Evolutionary conservation across 495 filamentous ascomycete species (phyloP).

Genomic region (Penicillium manginii): DNA sequence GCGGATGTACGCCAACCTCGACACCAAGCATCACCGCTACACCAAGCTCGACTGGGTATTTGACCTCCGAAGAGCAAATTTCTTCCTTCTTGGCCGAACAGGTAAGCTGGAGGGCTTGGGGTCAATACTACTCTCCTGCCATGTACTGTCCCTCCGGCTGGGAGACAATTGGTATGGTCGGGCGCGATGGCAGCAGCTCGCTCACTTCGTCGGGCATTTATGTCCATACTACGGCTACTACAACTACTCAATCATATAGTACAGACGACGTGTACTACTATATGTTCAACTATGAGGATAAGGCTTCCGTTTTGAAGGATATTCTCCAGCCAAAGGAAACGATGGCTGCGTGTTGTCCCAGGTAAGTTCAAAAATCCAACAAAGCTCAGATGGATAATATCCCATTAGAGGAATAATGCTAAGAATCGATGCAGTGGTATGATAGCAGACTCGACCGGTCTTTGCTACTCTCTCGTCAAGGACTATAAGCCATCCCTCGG

Average conservation of each 20-base stretch:
- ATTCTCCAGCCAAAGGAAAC: neutral
- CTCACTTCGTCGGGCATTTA: constrained; percentile 8
- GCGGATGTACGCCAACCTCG: too few relatives aligned
- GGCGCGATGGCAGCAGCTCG: constrained; percentile 3
- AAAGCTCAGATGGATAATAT: neutral
- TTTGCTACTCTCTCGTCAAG: neutral
- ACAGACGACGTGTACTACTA: neutral
- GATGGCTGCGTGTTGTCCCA: neutral
- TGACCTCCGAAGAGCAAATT: neutral
- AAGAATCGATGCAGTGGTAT: neutral
- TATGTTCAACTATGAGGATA: neutral
- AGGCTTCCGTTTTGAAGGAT: neutral
- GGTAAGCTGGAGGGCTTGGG: neutral
- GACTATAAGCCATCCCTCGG: neutral
- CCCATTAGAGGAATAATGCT: too few relatives aligned
- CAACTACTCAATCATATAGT: neutral
- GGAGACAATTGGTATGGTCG: constrained; percentile 14
- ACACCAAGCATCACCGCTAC: too few relatives aligned
- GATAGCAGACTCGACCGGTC: neutral
- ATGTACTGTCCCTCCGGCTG: constrained; percentile 16
- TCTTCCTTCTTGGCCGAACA: neutral
- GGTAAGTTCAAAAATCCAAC: neutral
- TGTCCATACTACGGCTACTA: constrained; percentile 1
- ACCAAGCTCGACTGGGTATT: neutral
- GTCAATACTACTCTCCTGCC: constrained; percentile 17